A percentile compares a stretch with the other conserved stretches of the same genome.
These are phyloP conservation scores for Starmerella ratchasimensis DNA, from an alignment of 805 yeast species.

Conservation along the genomic window DNA sequence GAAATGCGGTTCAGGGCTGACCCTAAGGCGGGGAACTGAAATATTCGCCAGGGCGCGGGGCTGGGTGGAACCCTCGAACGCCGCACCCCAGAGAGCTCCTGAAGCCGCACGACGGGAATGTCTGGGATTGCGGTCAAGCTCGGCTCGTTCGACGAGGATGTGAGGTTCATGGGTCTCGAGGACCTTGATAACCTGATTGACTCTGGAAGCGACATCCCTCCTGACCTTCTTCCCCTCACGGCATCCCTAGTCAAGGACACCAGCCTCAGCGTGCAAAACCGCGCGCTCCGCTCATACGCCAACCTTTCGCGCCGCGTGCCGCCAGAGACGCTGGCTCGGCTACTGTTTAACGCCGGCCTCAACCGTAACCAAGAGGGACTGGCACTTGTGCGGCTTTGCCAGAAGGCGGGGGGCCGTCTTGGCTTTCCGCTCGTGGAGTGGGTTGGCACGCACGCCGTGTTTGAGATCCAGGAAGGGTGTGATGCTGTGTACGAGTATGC, in stretches of 20 bases:
- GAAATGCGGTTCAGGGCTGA: constrained; percentile 1
- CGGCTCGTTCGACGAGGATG: constrained; percentile 47
- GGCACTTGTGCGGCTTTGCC: constrained; percentile 5
- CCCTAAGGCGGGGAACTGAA: not conserved
- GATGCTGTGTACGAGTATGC: constrained; percentile 1
- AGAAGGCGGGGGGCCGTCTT: not conserved
- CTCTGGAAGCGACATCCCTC: constrained; percentile 13
- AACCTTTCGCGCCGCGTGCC: constrained; percentile 21
- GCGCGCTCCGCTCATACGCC: constrained; percentile 48
- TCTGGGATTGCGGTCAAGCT: constrained; percentile 18
- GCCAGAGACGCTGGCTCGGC: not conserved
- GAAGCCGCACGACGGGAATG: too few relatives aligned
- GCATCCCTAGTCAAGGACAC: constrained; percentile 41
- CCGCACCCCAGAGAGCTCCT: too few relatives aligned
- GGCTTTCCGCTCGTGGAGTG: not conserved
- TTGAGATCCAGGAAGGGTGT: not conserved
- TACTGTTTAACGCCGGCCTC: not conserved
- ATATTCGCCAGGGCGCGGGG: too few relatives aligned
- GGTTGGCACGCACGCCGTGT: not conserved
- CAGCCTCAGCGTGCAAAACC: constrained; percentile 60
- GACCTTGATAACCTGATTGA: constrained; percentile 31
- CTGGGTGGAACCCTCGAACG: too few relatives aligned
- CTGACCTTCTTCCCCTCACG: constrained; percentile 30
- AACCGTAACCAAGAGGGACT: not conserved
- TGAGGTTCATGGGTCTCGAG: constrained; percentile 72